phyloP scores from a whole-genome alignment of 192 early-diverging fungal genomes.

The Gaertneriomyces sp. region DNA sequence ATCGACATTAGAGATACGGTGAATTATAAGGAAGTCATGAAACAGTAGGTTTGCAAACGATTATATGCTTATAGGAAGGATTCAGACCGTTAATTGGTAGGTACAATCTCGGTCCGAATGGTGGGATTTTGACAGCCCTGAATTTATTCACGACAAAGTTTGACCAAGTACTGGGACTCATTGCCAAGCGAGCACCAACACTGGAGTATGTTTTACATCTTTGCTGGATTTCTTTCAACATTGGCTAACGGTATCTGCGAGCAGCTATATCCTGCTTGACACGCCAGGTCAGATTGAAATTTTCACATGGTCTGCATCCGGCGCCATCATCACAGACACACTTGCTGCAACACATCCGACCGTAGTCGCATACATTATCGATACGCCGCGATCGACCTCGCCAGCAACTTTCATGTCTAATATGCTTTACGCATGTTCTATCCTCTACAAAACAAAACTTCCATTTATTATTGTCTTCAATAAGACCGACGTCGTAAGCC shows the following conservation, averaged over 20 bases:
- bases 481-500: slow-evolving; percentile 89
- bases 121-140: slow-evolving; percentile 90
- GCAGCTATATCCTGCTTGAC: slow-evolving; percentile 75
- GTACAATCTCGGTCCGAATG: slow-evolving; percentile 94
- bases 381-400: slow-evolving; percentile 86
- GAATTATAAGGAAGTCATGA: slow-evolving; percentile 99
- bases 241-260: neutral
- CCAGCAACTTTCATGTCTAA: slow-evolving; percentile 98
- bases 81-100: slow-evolving; percentile 30
- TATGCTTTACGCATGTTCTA: slow-evolving; percentile 96
- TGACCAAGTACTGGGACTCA: slow-evolving; percentile 88
- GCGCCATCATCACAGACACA: slow-evolving; percentile 91
- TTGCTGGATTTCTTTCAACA: slow-evolving; percentile 4
- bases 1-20: slow-evolving; percentile 97
- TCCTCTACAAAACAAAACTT: slow-evolving; percentile 95
- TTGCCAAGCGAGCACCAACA: slow-evolving; percentile 70
- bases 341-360: slow-evolving; percentile 89
- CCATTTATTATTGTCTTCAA: slow-evolving; percentile 96
- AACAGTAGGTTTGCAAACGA: slow-evolving; percentile 57
- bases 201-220: slow-evolving; percentile 59
- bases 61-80: neutral
- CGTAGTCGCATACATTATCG: slow-evolving; percentile 88
- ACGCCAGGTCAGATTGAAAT: slow-evolving; percentile 99
- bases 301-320: slow-evolving; percentile 98
- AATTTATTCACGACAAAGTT: slow-evolving; percentile 98